Evolutionary conservation across 352 stramenopile genomes (phyloP), one percentile per base, ranked within the genome.

Genomic region (Phytophthora syringae): DNA sequence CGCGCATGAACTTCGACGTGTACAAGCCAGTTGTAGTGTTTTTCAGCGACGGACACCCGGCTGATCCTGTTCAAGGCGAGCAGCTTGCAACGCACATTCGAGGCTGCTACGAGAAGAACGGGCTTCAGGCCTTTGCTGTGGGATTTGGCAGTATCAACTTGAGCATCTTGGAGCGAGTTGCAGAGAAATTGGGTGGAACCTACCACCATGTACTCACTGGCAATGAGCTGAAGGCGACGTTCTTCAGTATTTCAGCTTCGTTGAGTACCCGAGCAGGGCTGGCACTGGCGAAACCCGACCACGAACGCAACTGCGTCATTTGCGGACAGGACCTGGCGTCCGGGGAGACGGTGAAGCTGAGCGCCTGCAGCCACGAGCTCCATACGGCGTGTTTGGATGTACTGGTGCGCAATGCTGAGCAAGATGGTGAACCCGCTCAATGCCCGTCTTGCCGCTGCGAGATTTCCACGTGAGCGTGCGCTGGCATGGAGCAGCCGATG

Each of bases 11-110:
- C 18, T 86, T 88, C 45, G 74, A 82, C 15, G 50, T 34, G 12
- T 92, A 89, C 70, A 82, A 86, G 59, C 85, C 87, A 7, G 76
- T 84, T 3, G 18, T 95, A 2, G 68, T 95, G 15, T 93, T 95
- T 45, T 94, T 95, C 55, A 91, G 84, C 12, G 84, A 95, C 43
- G 87, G 84, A 0, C 76, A 89, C 5, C 86, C 86, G 2, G 51
- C 30, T 10, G 80, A 92, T 45, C 59, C 69, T 0, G 4, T 54
- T 12, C 60, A 78, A 22, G 84, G 84, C 4, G 80, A 89, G 34
- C 58, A 78, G 24, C 30, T 93, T n/a, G 84, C 80, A 1, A 55
- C 39, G 2, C 77, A 93, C 28, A 86, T 95, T 28, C 34, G 64
- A n/a, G 27, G 54, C 0, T 79, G 50, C 24, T 95, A 92, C 55